These are phyloP conservation scores for Phylloporus arenicola DNA, from an alignment of 768 basidiomycete genomes.

Conservation along the genomic window DNA sequence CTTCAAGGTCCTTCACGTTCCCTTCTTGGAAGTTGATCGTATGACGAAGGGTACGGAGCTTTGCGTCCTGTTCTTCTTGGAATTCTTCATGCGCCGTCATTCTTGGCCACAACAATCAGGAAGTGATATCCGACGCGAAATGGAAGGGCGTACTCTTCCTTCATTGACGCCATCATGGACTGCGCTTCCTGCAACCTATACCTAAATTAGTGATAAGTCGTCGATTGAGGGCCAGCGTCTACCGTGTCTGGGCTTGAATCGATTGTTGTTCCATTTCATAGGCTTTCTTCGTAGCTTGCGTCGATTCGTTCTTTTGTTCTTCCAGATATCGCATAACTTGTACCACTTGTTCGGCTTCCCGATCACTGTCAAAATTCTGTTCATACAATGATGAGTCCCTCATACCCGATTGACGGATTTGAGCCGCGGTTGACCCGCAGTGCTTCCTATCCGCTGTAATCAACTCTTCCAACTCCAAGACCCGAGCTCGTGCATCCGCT, in stretches of 20 bases:
- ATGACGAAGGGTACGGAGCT: slow-evolving; percentile 28
- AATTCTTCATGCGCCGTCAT: slow-evolving; percentile 20
- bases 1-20: slow-evolving; percentile 21
- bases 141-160: slow-evolving; percentile 28
- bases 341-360: slow-evolving; percentile 18
- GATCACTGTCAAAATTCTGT: slow-evolving; percentile 12
- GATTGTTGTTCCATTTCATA: slow-evolving; percentile 28
- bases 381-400: not conserved
- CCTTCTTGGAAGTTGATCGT: slow-evolving; percentile 29
- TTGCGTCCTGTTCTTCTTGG: slow-evolving; percentile 20
- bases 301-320: slow-evolving; percentile 27
- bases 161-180: slow-evolving; percentile 25
- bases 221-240: not conserved
- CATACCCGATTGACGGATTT: slow-evolving; percentile 26
- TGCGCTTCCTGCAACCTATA: slow-evolving; percentile 23
- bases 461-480: slow-evolving; percentile 34
- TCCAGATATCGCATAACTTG: slow-evolving; percentile 21
- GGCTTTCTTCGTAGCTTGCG: slow-evolving; percentile 16
- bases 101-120: slow-evolving; percentile 15
- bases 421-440: slow-evolving; percentile 16
- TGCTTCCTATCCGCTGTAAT: slow-evolving; percentile 18
- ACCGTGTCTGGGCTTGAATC: slow-evolving; percentile 20
- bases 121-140: slow-evolving; percentile 11
- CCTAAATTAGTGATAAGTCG: slow-evolving; percentile 9
- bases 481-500: slow-evolving; percentile 36